Percentiles rank a stretch among this genome's conserved stretches.
These are phyloP conservation scores for Crucihimalaya himalaica DNA, from an alignment of 345 rosid species.

Conservation along the genomic window DNA sequence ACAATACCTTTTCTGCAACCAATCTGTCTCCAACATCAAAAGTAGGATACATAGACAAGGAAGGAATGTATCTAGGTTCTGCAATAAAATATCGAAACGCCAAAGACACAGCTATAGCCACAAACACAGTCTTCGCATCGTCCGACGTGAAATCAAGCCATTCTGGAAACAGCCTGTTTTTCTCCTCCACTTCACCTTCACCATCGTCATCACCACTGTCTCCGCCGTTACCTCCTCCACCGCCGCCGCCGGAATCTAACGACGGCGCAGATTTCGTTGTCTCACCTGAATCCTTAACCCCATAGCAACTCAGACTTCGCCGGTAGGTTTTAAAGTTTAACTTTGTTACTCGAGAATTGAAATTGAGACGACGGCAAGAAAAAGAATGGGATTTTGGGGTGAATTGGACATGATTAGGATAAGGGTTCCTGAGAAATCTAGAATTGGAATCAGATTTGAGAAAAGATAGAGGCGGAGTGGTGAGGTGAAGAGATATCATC, in stretches of 20 bases:
- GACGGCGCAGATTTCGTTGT: slow-evolving; percentile 45
- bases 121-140: slow-evolving; percentile 80
- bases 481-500: slow-evolving; percentile 45
- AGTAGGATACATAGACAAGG: slow-evolving; percentile 98
- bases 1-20: slow-evolving; percentile 86
- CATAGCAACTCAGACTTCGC: slow-evolving; percentile 36
- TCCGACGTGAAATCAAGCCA: slow-evolving; percentile 73
- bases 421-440: slow-evolving; percentile 22
- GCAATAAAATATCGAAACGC: slow-evolving; percentile 87
- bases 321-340: slow-evolving; percentile 22
- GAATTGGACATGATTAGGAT: background rate
- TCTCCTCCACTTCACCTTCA: slow-evolving; percentile 50
- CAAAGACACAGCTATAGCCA: slow-evolving; percentile 68
- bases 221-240: slow-evolving; percentile 47
- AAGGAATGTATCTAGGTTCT: slow-evolving; percentile 95
- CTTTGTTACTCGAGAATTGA: background rate
- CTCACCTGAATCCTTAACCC: slow-evolving; percentile 59
- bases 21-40: slow-evolving; percentile 95
- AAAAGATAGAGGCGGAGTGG: slow-evolving; percentile 28
- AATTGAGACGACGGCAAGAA: background rate
- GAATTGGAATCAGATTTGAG: slow-evolving; percentile 39
- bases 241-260: slow-evolving; percentile 39
- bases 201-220: slow-evolving; percentile 58
- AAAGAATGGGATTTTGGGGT: background rate
- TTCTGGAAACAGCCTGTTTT: slow-evolving; percentile 64